Percentiles rank a stretch among this genome's conserved stretches.
Conservation (phyloP, 371 early-diverging fungal genomes). For the Phascolomyces articulosus region DNA sequence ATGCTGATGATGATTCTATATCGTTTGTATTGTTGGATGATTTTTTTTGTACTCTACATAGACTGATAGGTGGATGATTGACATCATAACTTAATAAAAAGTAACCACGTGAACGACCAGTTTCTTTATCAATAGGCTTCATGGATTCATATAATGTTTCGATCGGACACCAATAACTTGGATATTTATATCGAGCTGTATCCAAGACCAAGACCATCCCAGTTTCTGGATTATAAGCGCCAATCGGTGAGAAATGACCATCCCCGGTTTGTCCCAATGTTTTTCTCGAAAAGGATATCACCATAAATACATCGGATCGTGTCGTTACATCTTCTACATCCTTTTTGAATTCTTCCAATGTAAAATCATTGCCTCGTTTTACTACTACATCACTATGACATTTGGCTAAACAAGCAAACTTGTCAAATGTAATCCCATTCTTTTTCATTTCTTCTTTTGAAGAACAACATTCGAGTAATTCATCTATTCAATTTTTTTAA, state of each 20-base stretch:
- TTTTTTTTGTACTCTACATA: conserved; percentile 31
- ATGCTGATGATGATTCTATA: neutral
- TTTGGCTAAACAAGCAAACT: conserved; percentile 86
- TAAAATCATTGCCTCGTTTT: conserved; percentile 67
- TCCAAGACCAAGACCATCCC: conserved; percentile 84
- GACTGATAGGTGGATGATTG: conserved; percentile 44
- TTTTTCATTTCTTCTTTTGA: conserved; percentile 78
- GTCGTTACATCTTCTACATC: conserved; percentile 74
- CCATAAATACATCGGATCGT: conserved; percentile 81
- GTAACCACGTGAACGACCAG: conserved; percentile 83
- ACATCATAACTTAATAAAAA: conserved; percentile 70
- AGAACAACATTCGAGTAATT: conserved; percentile 84
- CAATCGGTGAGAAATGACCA: conserved; percentile 82
- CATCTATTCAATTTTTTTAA: too few species aligned
- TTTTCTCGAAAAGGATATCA: conserved; percentile 83
- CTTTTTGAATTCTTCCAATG: conserved; percentile 74
- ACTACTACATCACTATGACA: conserved; percentile 83
- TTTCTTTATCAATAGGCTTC: conserved; percentile 81
- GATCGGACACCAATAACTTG: conserved; percentile 77
- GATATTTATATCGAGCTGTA: conserved; percentile 80
- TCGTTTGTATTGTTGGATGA: neutral
- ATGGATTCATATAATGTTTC: conserved; percentile 79
- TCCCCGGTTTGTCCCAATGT: conserved; percentile 90
- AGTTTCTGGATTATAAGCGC: conserved; percentile 65
- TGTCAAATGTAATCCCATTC: conserved; percentile 87